Evolutionary conservation across 2,329 filamentous ascomycete genomes (phyloP).

Genomic region (Daldinia sp.): DNA sequence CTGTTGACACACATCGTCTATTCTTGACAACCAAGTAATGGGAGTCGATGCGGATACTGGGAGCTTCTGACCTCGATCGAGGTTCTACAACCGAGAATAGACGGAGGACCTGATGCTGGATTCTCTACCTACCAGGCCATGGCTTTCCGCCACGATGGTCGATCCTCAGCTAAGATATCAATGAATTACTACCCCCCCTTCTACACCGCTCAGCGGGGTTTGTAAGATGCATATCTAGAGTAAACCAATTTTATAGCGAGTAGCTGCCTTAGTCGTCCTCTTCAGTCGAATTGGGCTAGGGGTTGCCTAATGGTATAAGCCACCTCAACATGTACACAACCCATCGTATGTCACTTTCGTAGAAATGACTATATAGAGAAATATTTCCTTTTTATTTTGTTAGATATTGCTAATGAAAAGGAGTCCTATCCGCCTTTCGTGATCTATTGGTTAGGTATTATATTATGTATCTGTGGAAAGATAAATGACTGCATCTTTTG

Average conservation of each 20-base stretch:
- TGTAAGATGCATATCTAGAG: neutral
- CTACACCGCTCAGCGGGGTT: neutral
- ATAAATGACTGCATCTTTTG: neutral
- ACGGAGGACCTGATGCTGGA: conserved; percentile 2
- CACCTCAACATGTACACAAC: neutral
- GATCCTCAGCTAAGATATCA: neutral
- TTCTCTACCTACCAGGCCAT: neutral
- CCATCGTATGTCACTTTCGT: neutral
- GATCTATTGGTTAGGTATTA: neutral
- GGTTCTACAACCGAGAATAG: conserved; percentile 27
- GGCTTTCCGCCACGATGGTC: neutral
- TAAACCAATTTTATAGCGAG: neutral
- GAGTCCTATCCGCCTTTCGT: no score
- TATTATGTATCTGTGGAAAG: neutral
- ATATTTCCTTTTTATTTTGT: neutral
- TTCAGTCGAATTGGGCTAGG: neutral
- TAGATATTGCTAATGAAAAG: neutral
- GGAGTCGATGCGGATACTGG: conserved; percentile 26
- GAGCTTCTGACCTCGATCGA: conserved; percentile 29
- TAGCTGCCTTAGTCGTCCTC: neutral
- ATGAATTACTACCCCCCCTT: neutral
- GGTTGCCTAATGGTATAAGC: neutral
- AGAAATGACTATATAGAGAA: neutral
- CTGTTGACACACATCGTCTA: conserved; percentile 12
- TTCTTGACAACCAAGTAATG: conserved; percentile 13